These are phyloP conservation scores for Mesembryanthemum crystallinum DNA, from an alignment of 148 eudicot genomes.

Conservation along the genomic window DNA sequence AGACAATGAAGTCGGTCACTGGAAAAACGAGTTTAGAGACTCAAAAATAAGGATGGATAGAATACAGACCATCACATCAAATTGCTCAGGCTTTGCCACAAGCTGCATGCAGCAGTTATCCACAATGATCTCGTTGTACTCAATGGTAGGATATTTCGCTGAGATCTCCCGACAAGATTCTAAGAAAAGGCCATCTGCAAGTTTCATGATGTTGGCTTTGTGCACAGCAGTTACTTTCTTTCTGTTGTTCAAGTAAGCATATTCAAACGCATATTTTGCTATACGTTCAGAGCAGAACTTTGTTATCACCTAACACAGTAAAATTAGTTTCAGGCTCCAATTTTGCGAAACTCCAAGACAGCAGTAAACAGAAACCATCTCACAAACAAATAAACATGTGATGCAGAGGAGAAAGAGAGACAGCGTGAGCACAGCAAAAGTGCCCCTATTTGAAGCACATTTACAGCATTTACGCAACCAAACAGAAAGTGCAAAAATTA, in stretches of 20 bases:
- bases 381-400: neutral
- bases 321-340: conserved; percentile 5
- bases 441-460: neutral
- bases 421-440: neutral
- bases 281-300: conserved; percentile 89
- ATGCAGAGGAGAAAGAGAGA: neutral
- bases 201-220: conserved; percentile 92
- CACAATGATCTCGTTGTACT: conserved; percentile 76
- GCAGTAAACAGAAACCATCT: neutral
- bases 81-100: conserved; percentile 86
- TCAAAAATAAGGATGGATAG: neutral
- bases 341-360: neutral
- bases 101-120: conserved; percentile 98
- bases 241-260: conserved; percentile 82
- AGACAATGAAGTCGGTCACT: no score
- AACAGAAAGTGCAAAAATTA: no score
- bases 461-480: neutral
- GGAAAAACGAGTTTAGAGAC: neutral
- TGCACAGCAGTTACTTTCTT: conserved; percentile 91
- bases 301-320: conserved; percentile 65
- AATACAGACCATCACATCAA: conserved; percentile 75
- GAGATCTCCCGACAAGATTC: conserved; percentile 89
- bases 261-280: conserved; percentile 84
- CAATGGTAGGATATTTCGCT: conserved; percentile 62
- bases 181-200: conserved; percentile 86